Evolutionary conservation across 2,329 filamentous ascomycete genomes (phyloP).

Genomic region (Penicillium expansum): DNA sequence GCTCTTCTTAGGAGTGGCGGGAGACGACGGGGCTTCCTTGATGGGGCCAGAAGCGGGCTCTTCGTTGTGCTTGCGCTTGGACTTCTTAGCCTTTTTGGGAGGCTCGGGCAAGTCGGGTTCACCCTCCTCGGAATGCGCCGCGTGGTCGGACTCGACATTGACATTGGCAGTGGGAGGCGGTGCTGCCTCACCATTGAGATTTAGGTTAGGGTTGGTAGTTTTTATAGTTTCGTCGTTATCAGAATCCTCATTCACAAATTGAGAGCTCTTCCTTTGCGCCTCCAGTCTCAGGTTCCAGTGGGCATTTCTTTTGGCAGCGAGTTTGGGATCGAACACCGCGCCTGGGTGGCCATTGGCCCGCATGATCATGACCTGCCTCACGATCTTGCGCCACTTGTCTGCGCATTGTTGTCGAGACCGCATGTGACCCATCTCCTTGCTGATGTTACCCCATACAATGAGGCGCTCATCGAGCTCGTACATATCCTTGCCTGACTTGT

Average conservation of each 20-base stretch:
- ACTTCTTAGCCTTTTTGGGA: background rate
- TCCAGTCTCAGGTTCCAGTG: conserved; percentile 10
- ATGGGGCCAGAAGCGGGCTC: background rate
- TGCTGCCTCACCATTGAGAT: background rate
- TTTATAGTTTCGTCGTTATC: conserved; percentile 12
- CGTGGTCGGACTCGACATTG: background rate
- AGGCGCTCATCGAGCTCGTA: conserved; percentile 37
- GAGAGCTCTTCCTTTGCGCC: conserved; percentile 14
- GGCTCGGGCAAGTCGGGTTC: background rate
- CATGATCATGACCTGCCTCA: conserved; percentile 17
- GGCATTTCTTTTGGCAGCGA: conserved; percentile 2
- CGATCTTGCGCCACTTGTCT: conserved; percentile 41
- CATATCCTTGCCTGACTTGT: conserved; percentile 33
- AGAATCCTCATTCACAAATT: conserved; percentile 17
- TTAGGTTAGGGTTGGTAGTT: background rate
- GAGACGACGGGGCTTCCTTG: background rate
- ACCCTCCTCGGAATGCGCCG: background rate
- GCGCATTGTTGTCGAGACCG: conserved; percentile 42
- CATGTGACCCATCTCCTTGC: conserved; percentile 27
- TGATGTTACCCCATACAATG: conserved; percentile 35
- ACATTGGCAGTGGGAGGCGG: background rate
- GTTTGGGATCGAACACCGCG: conserved; percentile 26
- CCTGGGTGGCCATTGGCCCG: conserved; percentile 24
- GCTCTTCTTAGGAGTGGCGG: background rate
- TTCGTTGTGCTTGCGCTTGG: background rate